Conservation (phyloP, 1,284 basidiomycete species). For the Papiliotrema fonsecae region DNA sequence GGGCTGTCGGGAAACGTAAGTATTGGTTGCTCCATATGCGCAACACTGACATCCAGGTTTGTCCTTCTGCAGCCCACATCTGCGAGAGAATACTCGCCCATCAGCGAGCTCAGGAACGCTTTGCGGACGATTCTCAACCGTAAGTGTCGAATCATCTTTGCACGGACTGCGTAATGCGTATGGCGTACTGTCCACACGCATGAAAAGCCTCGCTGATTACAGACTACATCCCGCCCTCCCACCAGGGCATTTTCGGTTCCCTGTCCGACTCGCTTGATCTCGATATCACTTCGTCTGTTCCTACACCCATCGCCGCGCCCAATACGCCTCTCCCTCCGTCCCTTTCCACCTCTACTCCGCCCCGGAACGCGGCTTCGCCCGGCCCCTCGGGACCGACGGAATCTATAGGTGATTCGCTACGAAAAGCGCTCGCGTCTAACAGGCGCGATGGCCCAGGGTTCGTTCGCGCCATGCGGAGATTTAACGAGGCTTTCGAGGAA, state of each 20-base stretch:
- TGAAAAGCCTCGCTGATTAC: background rate
- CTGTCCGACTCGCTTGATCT: constrained; percentile 27
- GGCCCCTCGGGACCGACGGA: constrained; percentile 18
- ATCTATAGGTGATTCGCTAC: constrained; percentile 51
- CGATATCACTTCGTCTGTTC: constrained; percentile 15
- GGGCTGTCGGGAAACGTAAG: constrained; percentile 43
- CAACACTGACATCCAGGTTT: constrained; percentile 29
- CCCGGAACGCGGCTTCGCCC: constrained; percentile 2
- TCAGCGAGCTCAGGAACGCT: constrained; percentile 44
- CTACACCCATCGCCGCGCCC: constrained; percentile 21
- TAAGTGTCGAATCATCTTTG: constrained; percentile 14
- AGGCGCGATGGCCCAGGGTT: constrained; percentile 52
- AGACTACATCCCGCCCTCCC: constrained; percentile 41
- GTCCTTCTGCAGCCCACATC: constrained; percentile 40
- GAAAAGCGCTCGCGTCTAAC: constrained; percentile 51
- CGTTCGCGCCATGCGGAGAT: constrained; percentile 49
- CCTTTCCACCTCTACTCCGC: constrained; percentile 4
- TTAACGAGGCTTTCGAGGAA: constrained; percentile 49
- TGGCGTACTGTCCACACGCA: too few relatives aligned
- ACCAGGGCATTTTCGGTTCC: constrained; percentile 38
- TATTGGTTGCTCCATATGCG: background rate
- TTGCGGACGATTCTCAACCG: constrained; percentile 39
- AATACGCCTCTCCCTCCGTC: constrained; percentile 18
- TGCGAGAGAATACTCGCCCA: constrained; percentile 48
- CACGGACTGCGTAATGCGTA: too few relatives aligned